Conservation (phyloP, 495 filamentous ascomycete species). For the Chlorociboria aeruginascens region DNA sequence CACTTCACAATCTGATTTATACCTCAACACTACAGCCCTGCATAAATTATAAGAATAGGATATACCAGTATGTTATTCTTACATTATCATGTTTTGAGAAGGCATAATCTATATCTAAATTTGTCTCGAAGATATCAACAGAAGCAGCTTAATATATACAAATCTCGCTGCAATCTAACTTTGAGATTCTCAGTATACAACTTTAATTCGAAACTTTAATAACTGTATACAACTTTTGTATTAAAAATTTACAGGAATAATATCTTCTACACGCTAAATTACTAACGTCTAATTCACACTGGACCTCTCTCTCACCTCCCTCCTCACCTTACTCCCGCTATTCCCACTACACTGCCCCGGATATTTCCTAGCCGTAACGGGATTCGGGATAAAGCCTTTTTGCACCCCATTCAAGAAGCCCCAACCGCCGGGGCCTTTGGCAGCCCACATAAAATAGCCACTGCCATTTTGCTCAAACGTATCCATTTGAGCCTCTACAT, state of each 20-base stretch:
- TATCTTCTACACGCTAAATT: background rate
- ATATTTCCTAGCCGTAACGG: slow-evolving; percentile 22
- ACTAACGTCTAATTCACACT: background rate
- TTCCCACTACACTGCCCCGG: slow-evolving; percentile 21
- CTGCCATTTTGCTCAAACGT: slow-evolving; percentile 22
- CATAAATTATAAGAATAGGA: no score
- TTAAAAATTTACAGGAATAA: background rate
- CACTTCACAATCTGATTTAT: no score
- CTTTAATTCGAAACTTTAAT: background rate
- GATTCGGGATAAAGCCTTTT: slow-evolving; percentile 26
- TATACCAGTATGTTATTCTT: no score
- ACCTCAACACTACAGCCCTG: no score
- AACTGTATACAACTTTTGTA: background rate
- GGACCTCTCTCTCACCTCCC: slow-evolving; percentile 1
- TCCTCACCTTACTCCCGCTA: background rate
- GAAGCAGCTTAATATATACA: no score
- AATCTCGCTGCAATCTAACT: no score
- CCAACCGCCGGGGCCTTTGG: slow-evolving; percentile 26
- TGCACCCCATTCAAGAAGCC: slow-evolving; percentile 25
- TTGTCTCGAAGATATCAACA: no score
- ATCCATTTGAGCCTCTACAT: slow-evolving; percentile 31
- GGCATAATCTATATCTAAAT: no score
- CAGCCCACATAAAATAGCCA: slow-evolving; percentile 32
- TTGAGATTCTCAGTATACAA: no score
- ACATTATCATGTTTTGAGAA: no score